phyloP scores from a whole-genome alignment of 2,329 filamentous ascomycete genomes.

The Cladosporium sp. region DNA sequence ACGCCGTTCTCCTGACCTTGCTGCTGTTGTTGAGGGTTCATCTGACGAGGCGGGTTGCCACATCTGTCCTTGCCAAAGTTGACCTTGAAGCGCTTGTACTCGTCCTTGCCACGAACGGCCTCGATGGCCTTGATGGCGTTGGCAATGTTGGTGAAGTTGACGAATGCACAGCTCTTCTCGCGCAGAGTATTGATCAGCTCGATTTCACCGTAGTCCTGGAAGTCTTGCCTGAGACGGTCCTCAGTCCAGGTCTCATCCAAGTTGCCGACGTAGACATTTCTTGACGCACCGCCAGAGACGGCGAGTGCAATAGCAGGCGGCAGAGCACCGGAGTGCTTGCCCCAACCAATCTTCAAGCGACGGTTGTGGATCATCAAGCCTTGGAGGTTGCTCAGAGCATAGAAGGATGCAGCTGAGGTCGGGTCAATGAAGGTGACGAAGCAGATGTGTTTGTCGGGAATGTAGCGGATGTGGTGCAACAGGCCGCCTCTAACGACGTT shows the following conservation, averaged over 20 bases:
- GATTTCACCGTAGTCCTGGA: constrained; percentile 95
- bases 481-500: constrained; percentile 95
- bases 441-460: constrained; percentile 99
- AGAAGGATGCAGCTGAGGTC: constrained; percentile 95
- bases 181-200: constrained; percentile 93
- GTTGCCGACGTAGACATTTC: constrained; percentile 97
- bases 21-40: constrained; percentile 56
- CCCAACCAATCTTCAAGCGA: constrained; percentile 97
- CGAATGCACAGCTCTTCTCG: constrained; percentile 98
- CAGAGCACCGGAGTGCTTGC: constrained; percentile 94
- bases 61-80: constrained; percentile 99
- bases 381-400: constrained; percentile 93
- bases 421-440: constrained; percentile 99
- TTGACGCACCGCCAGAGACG: constrained; percentile 93
- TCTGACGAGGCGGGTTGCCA: constrained; percentile 89
- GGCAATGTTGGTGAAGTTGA: constrained; percentile 99
- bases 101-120: constrained; percentile 86
- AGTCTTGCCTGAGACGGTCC: constrained; percentile 91
- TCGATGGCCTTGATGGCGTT: constrained; percentile 99
- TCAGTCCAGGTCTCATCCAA: constrained; percentile 96
- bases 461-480: constrained; percentile 96
- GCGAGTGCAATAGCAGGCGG: constrained; percentile 93
- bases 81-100: constrained; percentile 98
- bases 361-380: constrained; percentile 99
- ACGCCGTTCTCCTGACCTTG: constrained; percentile 58